Evolutionary conservation across 306 rosid genomes (phyloP).

Genomic region (Datisca glomerata): DNA sequence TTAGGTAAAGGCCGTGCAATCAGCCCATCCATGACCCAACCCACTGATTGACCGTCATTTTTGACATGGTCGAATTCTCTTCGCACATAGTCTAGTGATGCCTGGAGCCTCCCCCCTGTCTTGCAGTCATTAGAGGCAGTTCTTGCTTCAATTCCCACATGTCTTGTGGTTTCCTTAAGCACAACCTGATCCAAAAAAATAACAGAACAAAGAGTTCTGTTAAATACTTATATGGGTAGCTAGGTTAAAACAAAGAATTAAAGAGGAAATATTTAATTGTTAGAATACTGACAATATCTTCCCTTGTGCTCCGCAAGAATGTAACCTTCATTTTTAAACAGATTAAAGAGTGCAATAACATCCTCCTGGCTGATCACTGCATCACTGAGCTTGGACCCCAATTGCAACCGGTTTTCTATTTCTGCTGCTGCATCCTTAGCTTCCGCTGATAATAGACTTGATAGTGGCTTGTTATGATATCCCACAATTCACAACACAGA

Average conservation of each 20-base stretch:
- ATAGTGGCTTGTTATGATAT: conserved; percentile 24
- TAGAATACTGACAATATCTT: conserved; percentile 56
- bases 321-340: conserved; percentile 67
- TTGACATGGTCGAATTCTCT: conserved; percentile 69
- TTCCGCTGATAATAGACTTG: conserved; percentile 46
- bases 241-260: not conserved
- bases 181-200: conserved; percentile 40
- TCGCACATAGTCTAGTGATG: conserved; percentile 62
- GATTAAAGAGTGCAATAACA: conserved; percentile 48
- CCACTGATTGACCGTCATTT: conserved; percentile 53
- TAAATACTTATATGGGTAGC: not conserved
- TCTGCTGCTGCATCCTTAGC: conserved; percentile 78
- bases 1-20: conserved; percentile 76
- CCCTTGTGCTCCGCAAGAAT: conserved; percentile 62
- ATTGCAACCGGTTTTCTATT: conserved; percentile 59
- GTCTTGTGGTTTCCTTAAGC: conserved; percentile 70
- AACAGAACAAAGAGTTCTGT: not conserved
- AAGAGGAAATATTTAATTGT: conserved; percentile 1
- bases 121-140: conserved; percentile 47
- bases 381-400: conserved; percentile 88
- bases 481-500: too few species aligned
- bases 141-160: conserved; percentile 66
- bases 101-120: conserved; percentile 64
- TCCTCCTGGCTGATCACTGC: conserved; percentile 50
- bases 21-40: conserved; percentile 77